Base-by-base conservation (phyloP, 768 basidiomycete species). In the Imleria badia region DNA sequence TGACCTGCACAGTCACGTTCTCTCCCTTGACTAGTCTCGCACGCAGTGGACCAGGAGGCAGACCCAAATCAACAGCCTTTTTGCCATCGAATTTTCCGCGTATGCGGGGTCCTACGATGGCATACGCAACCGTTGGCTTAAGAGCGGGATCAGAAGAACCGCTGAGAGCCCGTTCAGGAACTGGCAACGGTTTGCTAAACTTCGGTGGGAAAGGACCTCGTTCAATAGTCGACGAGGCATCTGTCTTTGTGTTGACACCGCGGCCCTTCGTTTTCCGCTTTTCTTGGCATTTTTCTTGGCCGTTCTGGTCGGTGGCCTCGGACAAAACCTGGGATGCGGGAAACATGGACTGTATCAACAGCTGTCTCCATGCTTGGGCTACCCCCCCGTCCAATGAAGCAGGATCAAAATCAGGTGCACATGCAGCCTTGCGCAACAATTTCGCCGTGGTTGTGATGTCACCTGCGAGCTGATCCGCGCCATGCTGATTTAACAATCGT, bases 1-100 rank as follows among this genome's bases (percentile, higher is more conserved):
- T 71, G 4, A 82, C 78, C 26, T 73, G 73, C 50, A 87, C 76
- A 0, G 80, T 83, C 35, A 94, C 76, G 0, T 76, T 68, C 65
- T 87, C 74, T 10, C 94, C 94, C 48, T 69, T 79, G 5, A 83
- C 78, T n/a, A 96, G 72, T 48, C 67, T 72, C 1, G 75, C 78
- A n/a, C 90, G 78, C 11, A 82, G 52, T 6, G 78, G 79, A 0
- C 90, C 88, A 2, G 66, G 64, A 4, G 81, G 80, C 3, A 98
- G 72, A 6, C 87, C 85, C 2, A 94, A 75, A 41, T 74, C 80
- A 10, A 75, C 63, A 0, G 94, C 90, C 58, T 81, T 84, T 56
- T 73, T 68, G 0, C 70, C 84, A 56, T 94, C 80, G 64, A 98
- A 96, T 68, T 89, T 91, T 10, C 82, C 82, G 1, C 82, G 80